phyloP scores from a whole-genome alignment of 257 asterid genomes.

The Solanum phureja region DNA sequence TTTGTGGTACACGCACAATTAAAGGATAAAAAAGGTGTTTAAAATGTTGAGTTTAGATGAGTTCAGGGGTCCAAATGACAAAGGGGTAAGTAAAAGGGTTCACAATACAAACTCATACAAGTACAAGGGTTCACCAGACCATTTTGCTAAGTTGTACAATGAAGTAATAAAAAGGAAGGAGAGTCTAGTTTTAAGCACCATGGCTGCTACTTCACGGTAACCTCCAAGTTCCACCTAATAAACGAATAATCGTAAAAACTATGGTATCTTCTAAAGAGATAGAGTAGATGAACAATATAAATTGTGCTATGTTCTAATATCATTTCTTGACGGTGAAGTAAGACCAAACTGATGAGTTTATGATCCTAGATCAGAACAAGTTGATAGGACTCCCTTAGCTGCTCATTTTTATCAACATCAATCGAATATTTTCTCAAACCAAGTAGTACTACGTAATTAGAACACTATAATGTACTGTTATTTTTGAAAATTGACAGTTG shows the following conservation, averaged over 20 bases:
- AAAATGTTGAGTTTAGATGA: too few species aligned
- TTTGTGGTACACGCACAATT: too few species aligned
- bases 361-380: neutral
- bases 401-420: neutral
- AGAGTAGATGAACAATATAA: too few species aligned
- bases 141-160: neutral
- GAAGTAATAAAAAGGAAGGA: neutral
- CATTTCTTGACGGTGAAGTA: neutral
- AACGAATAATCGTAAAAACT: too few species aligned
- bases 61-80: too few species aligned
- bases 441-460: neutral
- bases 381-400: neutral
- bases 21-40: too few species aligned
- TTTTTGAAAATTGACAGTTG: neutral
- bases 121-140: rapidly evolving
- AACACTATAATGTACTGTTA: neutral
- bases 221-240: too few species aligned
- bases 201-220: too few species aligned
- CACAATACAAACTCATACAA: too few species aligned
- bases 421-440: neutral
- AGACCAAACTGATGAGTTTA: neutral
- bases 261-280: too few species aligned
- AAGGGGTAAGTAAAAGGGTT: too few species aligned
- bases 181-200: too few species aligned
- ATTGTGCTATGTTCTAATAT: neutral